phyloP scores from a whole-genome alignment of 108 stramenopile species.

The Aurantiochytrium sp. region DNA sequence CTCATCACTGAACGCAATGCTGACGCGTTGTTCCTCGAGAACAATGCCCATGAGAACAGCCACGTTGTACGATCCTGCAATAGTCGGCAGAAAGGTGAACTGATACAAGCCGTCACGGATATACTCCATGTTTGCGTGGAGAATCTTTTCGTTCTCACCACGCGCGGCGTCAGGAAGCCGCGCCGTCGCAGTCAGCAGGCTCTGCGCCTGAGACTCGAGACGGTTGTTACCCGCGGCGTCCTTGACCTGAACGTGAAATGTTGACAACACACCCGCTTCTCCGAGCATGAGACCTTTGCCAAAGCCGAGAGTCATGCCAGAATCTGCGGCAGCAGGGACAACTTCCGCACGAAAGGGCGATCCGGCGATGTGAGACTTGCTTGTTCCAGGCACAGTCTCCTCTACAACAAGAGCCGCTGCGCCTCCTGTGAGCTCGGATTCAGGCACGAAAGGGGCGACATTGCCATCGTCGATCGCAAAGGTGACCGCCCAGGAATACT shows the following conservation, averaged over 20 bases:
- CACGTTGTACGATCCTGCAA: conserved; percentile 55
- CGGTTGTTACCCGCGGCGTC: conserved; percentile 62
- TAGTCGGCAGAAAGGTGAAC: conserved; percentile 46
- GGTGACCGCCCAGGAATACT: conserved; percentile 46
- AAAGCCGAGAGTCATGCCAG: conserved; percentile 47
- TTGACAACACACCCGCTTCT: conserved; percentile 45
- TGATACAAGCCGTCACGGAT: conserved; percentile 44
- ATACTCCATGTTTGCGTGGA: conserved; percentile 32
- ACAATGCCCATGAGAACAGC: conserved; percentile 40
- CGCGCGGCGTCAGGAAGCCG: conserved; percentile 14
- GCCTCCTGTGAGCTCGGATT: conserved; percentile 38
- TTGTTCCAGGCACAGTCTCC: conserved; percentile 32
- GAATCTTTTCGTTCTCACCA: conserved; percentile 17
- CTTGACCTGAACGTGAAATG: conserved; percentile 62
- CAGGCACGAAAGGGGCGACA: conserved; percentile 22
- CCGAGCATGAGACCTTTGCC: conserved; percentile 55
- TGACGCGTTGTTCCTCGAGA: conserved; percentile 51
- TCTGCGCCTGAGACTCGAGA: conserved; percentile 33
- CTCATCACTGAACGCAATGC: conserved; percentile 30
- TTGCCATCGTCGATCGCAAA: conserved; percentile 35
- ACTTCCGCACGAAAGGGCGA: conserved; percentile 49
- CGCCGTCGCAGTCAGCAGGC: conserved; percentile 42
- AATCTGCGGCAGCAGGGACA: conserved; percentile 41
- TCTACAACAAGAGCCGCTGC: conserved; percentile 31
- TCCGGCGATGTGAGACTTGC: conserved; percentile 39